Evolutionary conservation across 1,284 basidiomycete genomes (phyloP), one percentile per base, ranked within the genome.

Genomic region (Sutorius eximius): DNA sequence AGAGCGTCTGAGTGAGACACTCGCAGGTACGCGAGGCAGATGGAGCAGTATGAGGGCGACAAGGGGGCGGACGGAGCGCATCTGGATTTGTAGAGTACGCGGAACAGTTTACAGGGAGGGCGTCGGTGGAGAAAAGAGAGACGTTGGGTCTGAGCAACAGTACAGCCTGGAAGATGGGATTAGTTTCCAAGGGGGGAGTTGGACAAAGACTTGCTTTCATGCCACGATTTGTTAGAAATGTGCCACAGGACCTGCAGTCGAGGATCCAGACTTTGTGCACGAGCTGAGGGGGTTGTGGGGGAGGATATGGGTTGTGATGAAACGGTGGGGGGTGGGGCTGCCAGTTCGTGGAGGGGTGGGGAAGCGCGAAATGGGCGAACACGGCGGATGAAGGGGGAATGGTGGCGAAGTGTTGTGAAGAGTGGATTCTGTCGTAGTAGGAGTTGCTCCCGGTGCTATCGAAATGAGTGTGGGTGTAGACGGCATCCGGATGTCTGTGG

Each of bases 71-170:
- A 34, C 71, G 76, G 57, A 71, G 73, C 36, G 65, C 74, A 59
- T 77, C 80, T 53, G 77, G 73, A 56, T 73, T 76, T 45, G 78
- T 71, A 32, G 74, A 75, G 62, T 81, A 83, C 11, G 81, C 82
- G 16, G 82, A 88, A 67, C 89, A 91, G 63, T 91, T 91, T 59
- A 82, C 74, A 0, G 91, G 92, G 40, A 89, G 76, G 15, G 89
- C 88, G 67, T 94, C 92, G 47, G 89, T 91, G 15, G 88, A 91
- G 71, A 85, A 95, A 44, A 94, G 82, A 20, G 90, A 83, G 59
- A 94, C 87, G 58, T 87, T 86, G 4, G 91, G 91, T 59, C 86
- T 83, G 57, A 94, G 79, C 30, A 94, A 78, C 16, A 94, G 78
- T 37, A 93, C 90, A 43, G 91, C 91, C 89, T 91, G 65, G 34